Evolutionary conservation across 805 yeast species (phyloP).

Genomic region (Jamesozyma spencerorum): DNA sequence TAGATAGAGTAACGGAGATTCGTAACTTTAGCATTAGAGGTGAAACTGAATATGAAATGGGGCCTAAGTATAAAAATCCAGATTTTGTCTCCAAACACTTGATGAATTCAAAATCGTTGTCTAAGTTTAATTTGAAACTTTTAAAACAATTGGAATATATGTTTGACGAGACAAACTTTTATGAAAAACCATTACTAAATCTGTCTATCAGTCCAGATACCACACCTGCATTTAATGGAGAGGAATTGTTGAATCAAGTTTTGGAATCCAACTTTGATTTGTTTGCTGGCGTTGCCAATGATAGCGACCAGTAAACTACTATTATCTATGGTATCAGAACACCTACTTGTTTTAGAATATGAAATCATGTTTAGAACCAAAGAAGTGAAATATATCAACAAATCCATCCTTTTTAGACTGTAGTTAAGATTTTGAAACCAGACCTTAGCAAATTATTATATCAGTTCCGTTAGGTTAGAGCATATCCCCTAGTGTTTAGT

Average conservation of each 20-base stretch:
- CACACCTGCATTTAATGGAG: background rate
- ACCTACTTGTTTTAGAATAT: no score
- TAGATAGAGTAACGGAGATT: no score
- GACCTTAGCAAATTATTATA: no score
- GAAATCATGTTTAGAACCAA: no score
- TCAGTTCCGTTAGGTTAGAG: no score
- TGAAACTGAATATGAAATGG: slow-evolving; percentile 17
- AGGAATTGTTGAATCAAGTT: slow-evolving; percentile 10
- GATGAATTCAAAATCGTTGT: slow-evolving; percentile 8
- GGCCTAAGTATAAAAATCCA: slow-evolving; percentile 11
- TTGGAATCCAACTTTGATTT: slow-evolving; percentile 12
- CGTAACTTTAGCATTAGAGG: no score
- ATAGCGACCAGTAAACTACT: no score
- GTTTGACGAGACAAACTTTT: slow-evolving; percentile 3
- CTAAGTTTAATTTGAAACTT: slow-evolving; percentile 3
- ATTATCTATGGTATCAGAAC: no score
- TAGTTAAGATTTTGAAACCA: no score
- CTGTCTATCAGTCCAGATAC: background rate
- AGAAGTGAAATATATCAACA: no score
- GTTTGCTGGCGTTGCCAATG: slow-evolving; percentile 11
- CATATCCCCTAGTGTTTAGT: no score
- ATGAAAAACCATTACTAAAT: background rate
- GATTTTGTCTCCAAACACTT: slow-evolving; percentile 8
- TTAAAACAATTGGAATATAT: slow-evolving; percentile 4
- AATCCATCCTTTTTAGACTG: no score